Conservation (phyloP, 2,329 filamentous ascomycete species). For the Neonectria coccinea region DNA sequence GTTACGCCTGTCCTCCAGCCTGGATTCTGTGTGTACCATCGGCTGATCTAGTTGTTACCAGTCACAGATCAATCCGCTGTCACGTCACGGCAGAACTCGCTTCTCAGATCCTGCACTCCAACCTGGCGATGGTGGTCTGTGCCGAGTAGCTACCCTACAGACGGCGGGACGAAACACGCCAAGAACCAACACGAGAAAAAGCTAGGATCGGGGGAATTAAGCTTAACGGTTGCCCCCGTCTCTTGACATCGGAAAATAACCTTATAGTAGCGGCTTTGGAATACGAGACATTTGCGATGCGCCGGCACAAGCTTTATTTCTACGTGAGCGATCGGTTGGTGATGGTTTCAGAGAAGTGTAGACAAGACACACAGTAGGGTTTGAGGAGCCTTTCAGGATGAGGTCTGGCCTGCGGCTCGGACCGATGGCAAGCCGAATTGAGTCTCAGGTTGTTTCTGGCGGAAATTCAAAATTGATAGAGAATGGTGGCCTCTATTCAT, state of each 20-base stretch:
- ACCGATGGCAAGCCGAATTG: background rate
- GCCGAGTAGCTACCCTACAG: background rate
- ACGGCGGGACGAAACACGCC: background rate
- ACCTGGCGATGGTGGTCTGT: background rate
- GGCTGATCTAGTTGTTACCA: background rate
- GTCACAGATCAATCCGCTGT: background rate
- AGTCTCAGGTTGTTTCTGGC: background rate
- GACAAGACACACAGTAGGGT: background rate
- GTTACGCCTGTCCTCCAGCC: background rate
- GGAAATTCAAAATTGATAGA: too few species aligned
- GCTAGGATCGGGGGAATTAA: slow-evolving; percentile 3
- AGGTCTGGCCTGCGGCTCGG: background rate
- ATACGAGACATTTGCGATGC: background rate
- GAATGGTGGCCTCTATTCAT: too few species aligned
- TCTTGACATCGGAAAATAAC: background rate
- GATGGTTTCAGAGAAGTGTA: background rate
- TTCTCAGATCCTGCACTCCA: background rate
- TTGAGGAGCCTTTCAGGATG: background rate
- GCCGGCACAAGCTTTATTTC: background rate
- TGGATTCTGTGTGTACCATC: background rate
- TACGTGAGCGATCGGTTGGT: background rate
- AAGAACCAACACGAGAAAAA: background rate
- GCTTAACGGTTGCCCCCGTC: background rate
- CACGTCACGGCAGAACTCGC: background rate
- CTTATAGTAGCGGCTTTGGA: background rate